phyloP scores from a whole-genome alignment of 129 eudicot genomes.

The Lactuca saligna region DNA sequence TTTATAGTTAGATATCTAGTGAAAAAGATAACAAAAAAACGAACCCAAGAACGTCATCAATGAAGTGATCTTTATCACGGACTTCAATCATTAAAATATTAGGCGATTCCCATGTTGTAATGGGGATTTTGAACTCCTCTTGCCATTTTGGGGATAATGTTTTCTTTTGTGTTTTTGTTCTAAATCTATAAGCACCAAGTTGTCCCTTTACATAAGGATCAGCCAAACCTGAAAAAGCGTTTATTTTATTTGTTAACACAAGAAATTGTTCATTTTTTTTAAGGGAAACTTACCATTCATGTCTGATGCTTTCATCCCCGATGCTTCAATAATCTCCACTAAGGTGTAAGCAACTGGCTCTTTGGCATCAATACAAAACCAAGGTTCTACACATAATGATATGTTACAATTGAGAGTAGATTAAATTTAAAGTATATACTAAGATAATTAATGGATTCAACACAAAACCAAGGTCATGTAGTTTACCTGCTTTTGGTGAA shows the following conservation, averaged over 20 bases:
- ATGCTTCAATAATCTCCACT: slow-evolving; percentile 84
- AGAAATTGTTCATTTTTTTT: not conserved
- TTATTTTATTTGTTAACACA: not conserved
- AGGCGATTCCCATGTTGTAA: slow-evolving; percentile 70
- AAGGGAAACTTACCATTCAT: slow-evolving; percentile 54
- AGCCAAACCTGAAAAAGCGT: slow-evolving; percentile 64
- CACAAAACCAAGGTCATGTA: not conserved
- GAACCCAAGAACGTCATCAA: slow-evolving; percentile 80
- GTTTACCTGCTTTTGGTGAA: slow-evolving; percentile 74
- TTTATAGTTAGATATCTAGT: not conserved
- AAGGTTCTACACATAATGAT: slow-evolving; percentile 40
- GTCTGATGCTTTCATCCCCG: slow-evolving; percentile 80
- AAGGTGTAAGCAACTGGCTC: slow-evolving; percentile 70
- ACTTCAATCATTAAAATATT: slow-evolving; percentile 71
- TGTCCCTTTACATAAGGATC: slow-evolving; percentile 95
- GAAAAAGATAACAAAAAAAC: slow-evolving; percentile 15
- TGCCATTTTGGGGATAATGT: slow-evolving; percentile 87
- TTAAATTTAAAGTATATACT: not conserved
- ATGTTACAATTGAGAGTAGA: not conserved
- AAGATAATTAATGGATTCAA: no score
- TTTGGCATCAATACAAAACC: slow-evolving; percentile 89
- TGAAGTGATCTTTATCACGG: slow-evolving; percentile 72
- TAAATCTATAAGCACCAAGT: slow-evolving; percentile 80
- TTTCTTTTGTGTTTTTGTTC: slow-evolving; percentile 74
- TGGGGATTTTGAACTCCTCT: slow-evolving; percentile 90